These are phyloP conservation scores for Boletus insuetus DNA, from an alignment of 768 basidiomycete species.

Conservation along the genomic window DNA sequence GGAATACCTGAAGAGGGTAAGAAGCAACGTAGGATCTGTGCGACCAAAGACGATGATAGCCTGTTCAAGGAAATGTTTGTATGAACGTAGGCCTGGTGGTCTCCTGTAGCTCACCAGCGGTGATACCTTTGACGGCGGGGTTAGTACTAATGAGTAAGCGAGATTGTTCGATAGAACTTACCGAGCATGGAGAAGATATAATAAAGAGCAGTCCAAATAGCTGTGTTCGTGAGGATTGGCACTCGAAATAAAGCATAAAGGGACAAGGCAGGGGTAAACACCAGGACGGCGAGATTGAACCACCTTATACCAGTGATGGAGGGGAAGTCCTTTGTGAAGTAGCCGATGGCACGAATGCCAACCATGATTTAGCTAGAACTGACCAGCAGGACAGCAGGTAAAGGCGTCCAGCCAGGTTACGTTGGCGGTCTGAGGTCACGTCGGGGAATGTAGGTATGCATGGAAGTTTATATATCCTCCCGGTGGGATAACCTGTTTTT, in stretches of 20 bases:
- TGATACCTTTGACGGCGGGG: conserved; percentile 41
- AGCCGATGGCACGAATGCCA: conserved; percentile 4
- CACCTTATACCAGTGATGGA: conserved; percentile 58
- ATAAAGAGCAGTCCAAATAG: conserved; percentile 61
- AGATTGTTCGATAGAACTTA: conserved; percentile 27
- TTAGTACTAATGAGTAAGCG: conserved; percentile 13
- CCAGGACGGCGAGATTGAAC: conserved; percentile 74
- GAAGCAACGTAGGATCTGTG: conserved; percentile 82
- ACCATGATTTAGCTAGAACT: conserved; percentile 9
- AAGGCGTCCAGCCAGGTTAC: background rate
- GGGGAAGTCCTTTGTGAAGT: conserved; percentile 38
- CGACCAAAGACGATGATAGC: conserved; percentile 85
- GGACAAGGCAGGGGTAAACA: conserved; percentile 67
- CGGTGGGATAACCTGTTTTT: conserved; percentile 19
- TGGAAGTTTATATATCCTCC: conserved; percentile 28
- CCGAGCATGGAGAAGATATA: conserved; percentile 89
- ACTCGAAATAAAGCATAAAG: conserved; percentile 63
- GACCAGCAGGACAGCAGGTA: conserved; percentile 1
- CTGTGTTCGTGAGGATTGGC: conserved; percentile 48
- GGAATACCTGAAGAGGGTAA: conserved; percentile 63
- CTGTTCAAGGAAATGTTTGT: conserved; percentile 31
- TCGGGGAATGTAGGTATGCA: conserved; percentile 15
- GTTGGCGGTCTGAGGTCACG: conserved; percentile 10
- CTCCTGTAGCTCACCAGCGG: conserved; percentile 39
- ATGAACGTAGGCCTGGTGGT: background rate